phyloP scores from a whole-genome alignment of 352 stramenopile genomes.

The Phytopythium litorale region DNA sequence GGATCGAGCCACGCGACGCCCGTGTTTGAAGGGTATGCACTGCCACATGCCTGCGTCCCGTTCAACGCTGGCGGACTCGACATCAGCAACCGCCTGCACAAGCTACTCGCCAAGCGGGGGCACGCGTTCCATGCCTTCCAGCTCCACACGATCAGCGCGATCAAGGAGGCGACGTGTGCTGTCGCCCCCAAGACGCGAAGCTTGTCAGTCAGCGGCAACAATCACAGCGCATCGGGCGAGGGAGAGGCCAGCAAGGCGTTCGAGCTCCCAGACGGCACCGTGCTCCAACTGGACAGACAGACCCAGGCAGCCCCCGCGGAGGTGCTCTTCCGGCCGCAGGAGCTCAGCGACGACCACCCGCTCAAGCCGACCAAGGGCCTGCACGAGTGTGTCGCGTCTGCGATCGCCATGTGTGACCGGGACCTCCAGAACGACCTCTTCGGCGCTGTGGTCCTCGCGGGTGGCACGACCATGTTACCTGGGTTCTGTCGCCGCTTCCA shows the following conservation, averaged over 20 bases:
- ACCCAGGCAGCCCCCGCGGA: slow-evolving; percentile 67
- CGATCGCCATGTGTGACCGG: slow-evolving; percentile 87
- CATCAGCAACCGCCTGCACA: slow-evolving; percentile 68
- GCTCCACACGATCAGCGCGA: slow-evolving; percentile 73
- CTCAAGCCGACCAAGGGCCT: slow-evolving; percentile 49
- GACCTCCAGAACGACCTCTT: slow-evolving; percentile 80
- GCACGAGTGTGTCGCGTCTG: slow-evolving; percentile 81
- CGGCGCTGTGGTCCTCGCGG: slow-evolving; percentile 71
- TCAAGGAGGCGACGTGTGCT: slow-evolving; percentile 74
- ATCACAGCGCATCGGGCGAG: slow-evolving; percentile 8
- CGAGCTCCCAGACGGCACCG: slow-evolving; percentile 81
- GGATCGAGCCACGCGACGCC: slow-evolving; percentile 84
- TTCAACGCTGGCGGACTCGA: slow-evolving; percentile 71
- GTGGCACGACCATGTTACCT: slow-evolving; percentile 82
- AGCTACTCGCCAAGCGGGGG: slow-evolving; percentile 60
- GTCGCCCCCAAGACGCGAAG: slow-evolving; percentile 20
- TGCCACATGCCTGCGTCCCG: slow-evolving; percentile 70
- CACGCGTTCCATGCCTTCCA: slow-evolving; percentile 71
- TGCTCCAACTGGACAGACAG: slow-evolving; percentile 79
- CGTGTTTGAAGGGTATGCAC: slow-evolving; percentile 80
- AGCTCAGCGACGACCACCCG: slow-evolving; percentile 93
- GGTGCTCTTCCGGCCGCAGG: slow-evolving; percentile 78
- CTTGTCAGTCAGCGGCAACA: neutral
- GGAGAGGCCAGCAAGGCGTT: slow-evolving; percentile 50
- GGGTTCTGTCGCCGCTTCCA: slow-evolving; percentile 81